These are phyloP conservation scores for Pyrus communis DNA, from an alignment of 306 rosid species.

Conservation along the genomic window DNA sequence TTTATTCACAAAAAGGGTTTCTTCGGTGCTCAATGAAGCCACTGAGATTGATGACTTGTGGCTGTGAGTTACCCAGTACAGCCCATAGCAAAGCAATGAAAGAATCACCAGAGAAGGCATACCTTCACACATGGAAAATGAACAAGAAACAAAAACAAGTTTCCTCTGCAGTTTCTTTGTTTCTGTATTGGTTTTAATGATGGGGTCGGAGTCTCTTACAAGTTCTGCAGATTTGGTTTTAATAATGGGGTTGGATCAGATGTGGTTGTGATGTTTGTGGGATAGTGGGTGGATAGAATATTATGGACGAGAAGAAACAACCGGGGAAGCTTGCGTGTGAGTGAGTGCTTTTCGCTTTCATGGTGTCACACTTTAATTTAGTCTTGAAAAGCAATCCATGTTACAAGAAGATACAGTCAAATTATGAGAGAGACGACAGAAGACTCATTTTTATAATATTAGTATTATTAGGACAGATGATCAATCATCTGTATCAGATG, in stretches of 20 bases:
- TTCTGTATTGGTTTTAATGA: neutral
- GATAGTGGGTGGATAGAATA: neutral
- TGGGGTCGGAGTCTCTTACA: neutral
- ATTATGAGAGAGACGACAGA: no score
- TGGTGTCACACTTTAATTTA: neutral
- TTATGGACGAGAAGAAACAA: neutral
- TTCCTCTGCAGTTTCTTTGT: neutral
- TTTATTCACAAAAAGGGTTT: slow-evolving; percentile 36
- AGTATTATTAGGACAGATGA: no score
- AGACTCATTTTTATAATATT: no score
- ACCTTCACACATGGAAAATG: neutral
- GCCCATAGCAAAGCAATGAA: slow-evolving; percentile 6
- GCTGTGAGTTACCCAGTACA: neutral
- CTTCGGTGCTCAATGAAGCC: slow-evolving; percentile 17
- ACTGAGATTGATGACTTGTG: slow-evolving; percentile 12
- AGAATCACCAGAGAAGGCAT: slow-evolving; percentile 37
- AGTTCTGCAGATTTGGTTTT: neutral
- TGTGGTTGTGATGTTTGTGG: neutral
- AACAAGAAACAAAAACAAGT: neutral
- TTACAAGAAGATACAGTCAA: no score
- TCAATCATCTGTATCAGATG: no score
- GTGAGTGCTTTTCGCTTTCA: neutral
- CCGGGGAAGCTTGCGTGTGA: neutral
- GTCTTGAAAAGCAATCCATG: neutral
- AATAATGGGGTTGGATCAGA: neutral